These are phyloP conservation scores for Penicillium pulvis DNA, from an alignment of 495 filamentous ascomycete species.

Conservation along the genomic window DNA sequence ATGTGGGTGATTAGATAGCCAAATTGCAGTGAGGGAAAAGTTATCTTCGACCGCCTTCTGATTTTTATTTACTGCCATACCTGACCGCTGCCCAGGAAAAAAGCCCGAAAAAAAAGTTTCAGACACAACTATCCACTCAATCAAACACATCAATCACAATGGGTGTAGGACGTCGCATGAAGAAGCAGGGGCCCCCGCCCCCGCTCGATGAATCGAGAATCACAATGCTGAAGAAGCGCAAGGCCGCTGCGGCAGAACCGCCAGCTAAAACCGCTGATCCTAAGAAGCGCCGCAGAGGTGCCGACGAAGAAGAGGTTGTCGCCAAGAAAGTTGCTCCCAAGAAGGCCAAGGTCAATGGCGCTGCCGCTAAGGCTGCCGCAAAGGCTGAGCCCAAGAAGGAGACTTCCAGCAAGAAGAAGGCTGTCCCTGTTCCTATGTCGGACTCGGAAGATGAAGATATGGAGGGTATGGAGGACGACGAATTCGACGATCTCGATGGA, in stretches of 20 bases:
- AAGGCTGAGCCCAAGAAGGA: constrained; percentile 40
- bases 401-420: constrained; percentile 36
- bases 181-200: constrained; percentile 88
- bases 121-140: constrained; percentile 18
- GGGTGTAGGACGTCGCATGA: constrained; percentile 89
- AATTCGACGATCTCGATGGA: constrained; percentile 55
- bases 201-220: constrained; percentile 79
- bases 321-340: constrained; percentile 39
- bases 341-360: constrained; percentile 49
- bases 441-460: constrained; percentile 42
- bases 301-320: constrained; percentile 36
- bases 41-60: constrained; percentile 34
- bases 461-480: constrained; percentile 48
- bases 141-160: constrained; percentile 54
- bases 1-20: background rate
- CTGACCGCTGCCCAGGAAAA: constrained; percentile 41
- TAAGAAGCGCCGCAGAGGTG: constrained; percentile 70
- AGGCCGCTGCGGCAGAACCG: constrained; percentile 58
- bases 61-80: constrained; percentile 27
- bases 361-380: constrained; percentile 34
- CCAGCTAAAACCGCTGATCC: constrained; percentile 43
- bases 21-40: background rate
- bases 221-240: constrained; percentile 73
- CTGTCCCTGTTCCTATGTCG: constrained; percentile 49
- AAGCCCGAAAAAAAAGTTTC: constrained; percentile 34